Evolutionary conservation across 352 stramenopile genomes (phyloP), one percentile per base, ranked within the genome.

Genomic region (Globisporangium abappressorium): DNA sequence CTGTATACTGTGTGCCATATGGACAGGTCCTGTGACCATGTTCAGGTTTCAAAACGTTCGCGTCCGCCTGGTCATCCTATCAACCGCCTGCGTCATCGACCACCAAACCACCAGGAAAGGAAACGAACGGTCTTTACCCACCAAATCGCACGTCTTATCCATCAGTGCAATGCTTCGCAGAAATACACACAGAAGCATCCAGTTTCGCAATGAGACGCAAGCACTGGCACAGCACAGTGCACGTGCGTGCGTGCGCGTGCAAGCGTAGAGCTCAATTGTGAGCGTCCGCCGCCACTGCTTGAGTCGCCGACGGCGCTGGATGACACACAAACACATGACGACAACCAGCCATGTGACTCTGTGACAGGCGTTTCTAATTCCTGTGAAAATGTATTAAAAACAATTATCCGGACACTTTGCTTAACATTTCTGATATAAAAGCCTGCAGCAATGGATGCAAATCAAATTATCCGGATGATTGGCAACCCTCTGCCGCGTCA

Each of bases 281-380:
- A n/a, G 41, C 41, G 41, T 49, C 15, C 18, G 54, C 26, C 26
- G n/a, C 54, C 53, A 58, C 53, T 58, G 26, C 53, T 58, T 59
- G 26, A 15, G 33, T 26, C 55, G 9, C 28, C 18, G 15, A n/a
- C 15, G 41, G 14, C 15, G 20, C 15, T 49, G 41, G n/a, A 61
- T 22, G 55, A 28, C 55, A 22, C 54, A 41, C 54, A 20, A 49
- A 49, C 15, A 49, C 14, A 15, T 46, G 38, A 46, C 38, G 30
- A 33, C 38, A 46, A 7, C 15, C 15, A 15, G 8, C 41, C 8
- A 26, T 26, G 20, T 54, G 46, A 26, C 47, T 26, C 11, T 63
- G 57, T 63, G 57, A 64, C 57, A 64, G 38, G 38, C 55, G 57
- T 64, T 53, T 49, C 57, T 49, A 26, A 14, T 18, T 34, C 36